A percentile compares a stretch with the other conserved stretches of the same genome.
Evolutionary conservation across 169 alveolate species (phyloP).

Genomic region (Babesia ovata): DNA sequence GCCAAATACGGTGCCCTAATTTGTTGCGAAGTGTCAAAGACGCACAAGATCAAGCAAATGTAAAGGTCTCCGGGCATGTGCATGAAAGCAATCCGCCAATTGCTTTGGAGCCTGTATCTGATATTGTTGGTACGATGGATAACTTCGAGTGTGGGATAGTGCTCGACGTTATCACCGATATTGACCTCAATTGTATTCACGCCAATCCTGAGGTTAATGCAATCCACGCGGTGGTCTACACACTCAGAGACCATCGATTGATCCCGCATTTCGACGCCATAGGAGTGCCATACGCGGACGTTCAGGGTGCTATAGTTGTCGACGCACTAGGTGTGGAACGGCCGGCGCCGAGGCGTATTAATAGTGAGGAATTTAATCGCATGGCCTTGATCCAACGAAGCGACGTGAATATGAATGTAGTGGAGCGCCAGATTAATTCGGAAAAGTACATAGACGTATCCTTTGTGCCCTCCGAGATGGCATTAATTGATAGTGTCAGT

Average conservation of each 20-base stretch:
- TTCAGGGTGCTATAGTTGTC: constrained; percentile 35
- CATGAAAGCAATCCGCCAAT: neutral
- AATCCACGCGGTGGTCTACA: constrained; percentile 26
- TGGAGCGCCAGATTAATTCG: constrained; percentile 11
- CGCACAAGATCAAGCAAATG: no score
- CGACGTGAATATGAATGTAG: constrained; percentile 2
- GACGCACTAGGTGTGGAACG: neutral
- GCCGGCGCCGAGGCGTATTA: neutral
- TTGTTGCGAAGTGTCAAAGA: neutral
- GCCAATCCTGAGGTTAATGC: constrained; percentile 19
- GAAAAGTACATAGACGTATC: constrained; percentile 17
- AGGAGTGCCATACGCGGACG: constrained; percentile 34
- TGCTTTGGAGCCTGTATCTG: constrained; percentile 10
- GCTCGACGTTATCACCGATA: constrained; percentile 28
- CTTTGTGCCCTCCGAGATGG: constrained; percentile 19
- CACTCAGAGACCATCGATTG: constrained; percentile 32
- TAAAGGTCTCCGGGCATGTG: neutral
- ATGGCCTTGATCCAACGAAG: constrained; percentile 5
- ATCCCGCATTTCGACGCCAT: neutral
- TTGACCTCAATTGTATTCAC: constrained; percentile 8
- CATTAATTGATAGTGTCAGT: constrained; percentile 2
- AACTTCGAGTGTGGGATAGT: constrained; percentile 34
- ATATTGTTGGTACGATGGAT: neutral
- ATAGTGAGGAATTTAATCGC: neutral
- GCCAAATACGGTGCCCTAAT: neutral